phyloP scores from a whole-genome alignment of 768 basidiomycete genomes.

The Collybia sordida region DNA sequence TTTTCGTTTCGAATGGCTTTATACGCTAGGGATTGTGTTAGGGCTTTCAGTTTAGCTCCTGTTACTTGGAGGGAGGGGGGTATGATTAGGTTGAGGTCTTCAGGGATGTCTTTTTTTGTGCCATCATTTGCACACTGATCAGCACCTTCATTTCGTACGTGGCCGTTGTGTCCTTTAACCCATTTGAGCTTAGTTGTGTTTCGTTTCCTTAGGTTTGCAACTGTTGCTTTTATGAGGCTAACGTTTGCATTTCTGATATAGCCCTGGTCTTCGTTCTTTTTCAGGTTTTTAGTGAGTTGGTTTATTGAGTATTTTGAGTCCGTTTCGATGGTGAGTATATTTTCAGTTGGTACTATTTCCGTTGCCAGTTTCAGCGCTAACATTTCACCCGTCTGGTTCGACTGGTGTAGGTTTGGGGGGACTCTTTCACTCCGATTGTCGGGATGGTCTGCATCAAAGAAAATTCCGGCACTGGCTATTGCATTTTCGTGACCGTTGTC shows the following conservation, averaged over 20 bases:
- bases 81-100: neutral
- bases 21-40: too few species aligned
- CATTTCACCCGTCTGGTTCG: too few species aligned
- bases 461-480: slow-evolving; percentile 6
- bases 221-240: neutral
- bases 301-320: too few species aligned
- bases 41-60: too few species aligned
- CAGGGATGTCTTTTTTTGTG: neutral
- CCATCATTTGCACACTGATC: neutral
- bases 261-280: neutral
- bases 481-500: slow-evolving; percentile 8
- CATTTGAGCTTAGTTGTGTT: too few species aligned
- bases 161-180: neutral
- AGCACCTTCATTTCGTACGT: neutral
- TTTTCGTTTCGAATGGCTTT: too few species aligned
- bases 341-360: too few species aligned
- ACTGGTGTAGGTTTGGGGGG: neutral
- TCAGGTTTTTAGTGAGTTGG: too few species aligned
- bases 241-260: neutral
- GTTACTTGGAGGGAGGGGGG: too few species aligned
- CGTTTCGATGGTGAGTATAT: too few species aligned
- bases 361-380: too few species aligned
- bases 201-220: neutral
- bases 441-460: neutral
- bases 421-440: neutral